Conservation (phyloP, 2,329 filamentous ascomycete species). For the Fusarium gaditjirri region DNA sequence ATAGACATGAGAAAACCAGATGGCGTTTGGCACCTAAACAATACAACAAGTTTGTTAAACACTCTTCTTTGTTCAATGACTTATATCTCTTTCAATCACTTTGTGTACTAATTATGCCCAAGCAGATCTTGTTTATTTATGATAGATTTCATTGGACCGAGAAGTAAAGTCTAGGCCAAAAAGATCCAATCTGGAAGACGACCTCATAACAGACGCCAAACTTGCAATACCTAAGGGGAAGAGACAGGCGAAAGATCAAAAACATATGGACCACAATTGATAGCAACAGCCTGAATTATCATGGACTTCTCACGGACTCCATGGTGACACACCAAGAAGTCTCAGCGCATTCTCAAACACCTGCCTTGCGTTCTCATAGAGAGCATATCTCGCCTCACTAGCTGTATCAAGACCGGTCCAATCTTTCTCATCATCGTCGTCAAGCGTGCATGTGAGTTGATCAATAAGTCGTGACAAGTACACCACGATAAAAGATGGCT, state of each 20-base stretch:
- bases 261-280: not conserved
- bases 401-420: constrained; percentile 57
- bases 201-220: not conserved
- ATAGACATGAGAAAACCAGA: not conserved
- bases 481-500: constrained; percentile 72
- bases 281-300: accelerated
- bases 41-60: accelerated
- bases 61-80: not conserved
- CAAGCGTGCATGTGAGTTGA: constrained; percentile 50
- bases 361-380: constrained; percentile 60
- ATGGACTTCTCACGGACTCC: not conserved
- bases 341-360: constrained; percentile 47
- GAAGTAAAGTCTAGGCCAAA: not conserved
- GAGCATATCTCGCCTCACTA: constrained; percentile 65
- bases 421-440: constrained; percentile 60
- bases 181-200: not conserved
- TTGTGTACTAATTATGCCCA: accelerated
- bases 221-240: not conserved
- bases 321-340: constrained; percentile 52
- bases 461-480: constrained; percentile 57
- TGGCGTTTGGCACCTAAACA: accelerated
- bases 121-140: accelerated
- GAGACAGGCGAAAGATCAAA: not conserved
- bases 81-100: accelerated
- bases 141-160: accelerated